Percentiles rank a stretch among this genome's conserved stretches.
These are phyloP conservation scores for Coniochaeta sp. DNA, from an alignment of 2,329 filamentous ascomycete genomes.

Conservation along the genomic window DNA sequence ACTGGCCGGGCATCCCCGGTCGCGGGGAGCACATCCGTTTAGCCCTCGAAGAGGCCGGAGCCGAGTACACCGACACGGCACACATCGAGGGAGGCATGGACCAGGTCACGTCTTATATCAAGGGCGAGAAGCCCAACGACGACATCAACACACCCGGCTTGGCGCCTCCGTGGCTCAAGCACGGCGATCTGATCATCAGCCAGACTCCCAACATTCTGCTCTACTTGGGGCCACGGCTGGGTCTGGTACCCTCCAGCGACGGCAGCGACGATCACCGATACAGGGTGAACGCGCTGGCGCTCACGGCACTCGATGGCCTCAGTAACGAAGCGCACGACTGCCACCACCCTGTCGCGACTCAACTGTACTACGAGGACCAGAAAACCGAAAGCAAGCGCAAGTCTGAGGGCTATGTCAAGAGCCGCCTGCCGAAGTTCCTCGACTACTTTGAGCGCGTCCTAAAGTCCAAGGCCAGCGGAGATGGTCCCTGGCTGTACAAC, in stretches of 20 bases:
- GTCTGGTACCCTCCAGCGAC: slow-evolving; percentile 39
- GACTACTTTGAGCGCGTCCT: slow-evolving; percentile 64
- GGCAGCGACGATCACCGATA: slow-evolving; percentile 40
- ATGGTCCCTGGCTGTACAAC: slow-evolving; percentile 60
- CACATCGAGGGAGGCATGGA: slow-evolving; percentile 40
- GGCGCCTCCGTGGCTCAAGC: slow-evolving; percentile 59
- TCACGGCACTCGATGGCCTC: slow-evolving; percentile 66
- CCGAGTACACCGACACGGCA: slow-evolving; percentile 56
- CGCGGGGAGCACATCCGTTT: slow-evolving; percentile 70
- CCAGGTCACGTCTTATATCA: slow-evolving; percentile 41
- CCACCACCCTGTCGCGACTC: slow-evolving; percentile 61
- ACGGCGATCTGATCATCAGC: slow-evolving; percentile 54
- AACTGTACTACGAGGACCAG: slow-evolving; percentile 67
- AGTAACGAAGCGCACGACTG: slow-evolving; percentile 68
- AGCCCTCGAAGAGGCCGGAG: slow-evolving; percentile 60
- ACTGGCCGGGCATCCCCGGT: slow-evolving; percentile 66
- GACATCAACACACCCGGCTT: slow-evolving; percentile 56
- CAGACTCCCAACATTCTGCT: slow-evolving; percentile 69
- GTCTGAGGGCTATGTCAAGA: slow-evolving; percentile 49
- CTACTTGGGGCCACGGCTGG: slow-evolving; percentile 58
- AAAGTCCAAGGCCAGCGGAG: slow-evolving; percentile 45
- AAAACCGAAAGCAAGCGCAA: slow-evolving; percentile 56
- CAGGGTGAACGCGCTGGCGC: slow-evolving; percentile 53
- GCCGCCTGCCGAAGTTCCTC: slow-evolving; percentile 65
- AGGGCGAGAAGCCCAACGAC: slow-evolving; percentile 37